Evolutionary conservation across 805 yeast species (phyloP), one percentile per base, ranked within the genome.

Genomic region (Wickerhamomyces hampshirensis): DNA sequence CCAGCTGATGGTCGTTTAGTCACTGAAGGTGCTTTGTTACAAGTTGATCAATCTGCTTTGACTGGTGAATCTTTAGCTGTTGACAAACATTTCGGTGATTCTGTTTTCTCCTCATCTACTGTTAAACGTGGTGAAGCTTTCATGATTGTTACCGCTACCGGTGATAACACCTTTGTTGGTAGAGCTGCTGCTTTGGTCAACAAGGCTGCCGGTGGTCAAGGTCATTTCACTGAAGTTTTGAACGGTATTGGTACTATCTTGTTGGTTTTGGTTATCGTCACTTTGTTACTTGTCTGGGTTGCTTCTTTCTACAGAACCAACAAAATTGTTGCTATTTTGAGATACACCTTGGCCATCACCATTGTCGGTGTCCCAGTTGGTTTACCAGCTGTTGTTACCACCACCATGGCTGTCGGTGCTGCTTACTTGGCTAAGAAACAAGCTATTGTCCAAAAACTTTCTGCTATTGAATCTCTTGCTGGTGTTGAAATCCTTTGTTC

Each of bases 351-450:
- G 63, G 96, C 95, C 55, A 87, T 88, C 67, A 88, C 96, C 73
- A 86, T 88, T 69, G 82, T 88, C 57, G 96, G 96, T 82, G 96
- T 88, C 56, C 96, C 96, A 66, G 96, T 88, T 53, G 96, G 96
- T 84, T 80, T 88, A 65, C 96, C 96, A 67, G 96, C 95, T 65
- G 96, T 88, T 62, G 96, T 87, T 54, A 88, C 96, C 75, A 88
- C 96, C 59, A 88, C 96, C 66, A 87, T 88, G 96, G 97, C 97
- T 68, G 97, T 89, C 69, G 97, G 97, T 80, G 97, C 96, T 66
- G 96, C 96, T 63, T 86, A 88, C 83, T 75, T 88, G 62, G 96
- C 96, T 59, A 85, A 87, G 79, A 88, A 87, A 71, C 86, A 86
- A 71, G 96, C 96, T 55, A 88, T 88, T 75, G 97, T 88, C 58